A percentile compares a stretch with the other conserved stretches of the same genome.
Evolutionary conservation across 768 basidiomycete species (phyloP).

Genomic region (Lenzites betulinus): DNA sequence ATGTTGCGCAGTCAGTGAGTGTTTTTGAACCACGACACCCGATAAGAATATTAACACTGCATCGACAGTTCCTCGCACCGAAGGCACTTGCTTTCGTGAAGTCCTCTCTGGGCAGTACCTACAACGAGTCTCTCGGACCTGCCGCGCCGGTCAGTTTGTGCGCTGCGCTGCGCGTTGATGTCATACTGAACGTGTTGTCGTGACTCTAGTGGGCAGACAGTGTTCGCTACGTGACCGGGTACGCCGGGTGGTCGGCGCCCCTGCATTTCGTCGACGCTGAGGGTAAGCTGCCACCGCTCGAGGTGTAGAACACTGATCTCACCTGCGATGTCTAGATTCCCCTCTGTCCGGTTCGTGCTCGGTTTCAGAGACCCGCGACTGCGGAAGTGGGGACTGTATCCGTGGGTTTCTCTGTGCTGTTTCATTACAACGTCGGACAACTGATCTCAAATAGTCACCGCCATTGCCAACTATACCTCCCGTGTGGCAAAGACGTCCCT

Average conservation of each 20-base stretch:
- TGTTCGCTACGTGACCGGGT: slow-evolving; percentile 42
- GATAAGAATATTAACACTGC: too few relatives aligned
- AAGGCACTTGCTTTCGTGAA: slow-evolving; percentile 51
- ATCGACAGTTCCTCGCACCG: slow-evolving; percentile 47
- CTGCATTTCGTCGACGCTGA: slow-evolving; percentile 56
- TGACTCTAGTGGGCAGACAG: slow-evolving; percentile 51
- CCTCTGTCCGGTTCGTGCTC: slow-evolving; percentile 43
- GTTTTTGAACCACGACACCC: neutral
- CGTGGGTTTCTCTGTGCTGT: slow-evolving; percentile 19
- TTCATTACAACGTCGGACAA: neutral
- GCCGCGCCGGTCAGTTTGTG: slow-evolving; percentile 45
- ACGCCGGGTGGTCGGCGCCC: slow-evolving; percentile 26
- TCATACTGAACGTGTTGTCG: neutral
- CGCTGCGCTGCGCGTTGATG: neutral
- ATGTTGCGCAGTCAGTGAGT: slow-evolving; percentile 19
- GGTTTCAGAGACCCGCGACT: slow-evolving; percentile 49
- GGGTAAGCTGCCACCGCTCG: slow-evolving; percentile 13
- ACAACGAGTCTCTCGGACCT: slow-evolving; percentile 47
- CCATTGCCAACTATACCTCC: slow-evolving; percentile 59
- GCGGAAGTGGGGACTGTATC: slow-evolving; percentile 37
- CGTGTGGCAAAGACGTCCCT: slow-evolving; percentile 48
- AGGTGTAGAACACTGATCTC: neutral
- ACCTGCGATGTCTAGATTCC: slow-evolving; percentile 2
- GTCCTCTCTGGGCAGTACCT: slow-evolving; percentile 44
- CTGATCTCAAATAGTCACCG: slow-evolving; percentile 40